phyloP scores from a whole-genome alignment of 257 asterid genomes.

The Ilex aquifolium region DNA sequence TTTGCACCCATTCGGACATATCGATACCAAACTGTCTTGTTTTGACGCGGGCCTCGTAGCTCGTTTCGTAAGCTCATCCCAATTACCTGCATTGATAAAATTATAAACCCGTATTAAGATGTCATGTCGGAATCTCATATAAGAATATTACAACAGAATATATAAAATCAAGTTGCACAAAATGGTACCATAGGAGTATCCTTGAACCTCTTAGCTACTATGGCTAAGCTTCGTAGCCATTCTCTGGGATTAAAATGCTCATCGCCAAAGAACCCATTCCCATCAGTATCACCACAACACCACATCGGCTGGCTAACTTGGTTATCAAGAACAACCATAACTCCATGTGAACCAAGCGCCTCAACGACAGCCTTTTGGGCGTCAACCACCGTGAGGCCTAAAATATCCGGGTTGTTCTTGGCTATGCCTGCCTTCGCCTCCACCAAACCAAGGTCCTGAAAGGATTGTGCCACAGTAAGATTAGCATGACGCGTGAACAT shows the following conservation, averaged over 20 bases:
- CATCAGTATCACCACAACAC: conserved; percentile 58
- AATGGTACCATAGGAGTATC: conserved; percentile 31
- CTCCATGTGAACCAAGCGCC: conserved; percentile 32
- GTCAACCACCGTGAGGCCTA: conserved; percentile 34
- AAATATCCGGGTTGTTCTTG: conserved; percentile 37
- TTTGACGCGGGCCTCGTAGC: conserved; percentile 46
- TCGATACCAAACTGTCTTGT: conserved; percentile 42
- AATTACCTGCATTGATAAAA: conserved; percentile 31
- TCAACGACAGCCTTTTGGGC: conserved; percentile 45
- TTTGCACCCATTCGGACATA: conserved; percentile 51
- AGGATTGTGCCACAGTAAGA: conserved; percentile 12
- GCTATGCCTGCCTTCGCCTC: conserved; percentile 40
- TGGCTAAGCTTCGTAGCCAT: conserved; percentile 44
- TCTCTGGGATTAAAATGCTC: conserved; percentile 40
- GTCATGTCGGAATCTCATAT: neutral
- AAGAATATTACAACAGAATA: neutral
- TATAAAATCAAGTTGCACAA: neutral
- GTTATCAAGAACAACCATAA: conserved; percentile 70
- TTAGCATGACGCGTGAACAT: conserved; percentile 53
- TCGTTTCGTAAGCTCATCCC: conserved; percentile 81
- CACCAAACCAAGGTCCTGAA: conserved; percentile 18
- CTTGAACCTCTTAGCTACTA: conserved; percentile 42
- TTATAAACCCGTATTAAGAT: neutral
- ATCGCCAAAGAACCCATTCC: conserved; percentile 76
- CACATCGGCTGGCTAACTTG: conserved; percentile 60